A percentile compares a stretch with the other conserved stretches of the same genome.
Evolutionary conservation across 768 basidiomycete genomes (phyloP).

Genomic region (Lactifluus hygrophoroides): DNA sequence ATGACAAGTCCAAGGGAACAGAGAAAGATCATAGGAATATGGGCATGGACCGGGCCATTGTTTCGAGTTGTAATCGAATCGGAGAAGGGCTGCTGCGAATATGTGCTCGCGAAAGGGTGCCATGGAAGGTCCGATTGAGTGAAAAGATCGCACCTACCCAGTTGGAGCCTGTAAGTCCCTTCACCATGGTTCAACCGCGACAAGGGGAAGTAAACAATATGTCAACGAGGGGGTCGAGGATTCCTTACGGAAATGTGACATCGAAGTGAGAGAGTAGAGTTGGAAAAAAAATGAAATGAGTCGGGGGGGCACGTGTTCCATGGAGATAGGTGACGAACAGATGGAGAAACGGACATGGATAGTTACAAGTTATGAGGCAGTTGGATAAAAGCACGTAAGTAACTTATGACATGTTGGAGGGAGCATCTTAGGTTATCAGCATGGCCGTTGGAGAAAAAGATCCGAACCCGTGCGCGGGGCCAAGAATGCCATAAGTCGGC

Average conservation of each 20-base stretch:
- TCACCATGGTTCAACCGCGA: not conserved
- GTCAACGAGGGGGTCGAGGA: not conserved
- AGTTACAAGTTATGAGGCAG: not conserved
- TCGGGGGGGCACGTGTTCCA: not conserved
- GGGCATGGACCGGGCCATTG: not conserved
- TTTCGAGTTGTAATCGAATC: not conserved
- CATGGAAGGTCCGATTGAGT: not conserved
- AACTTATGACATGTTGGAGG: constrained; percentile 5
- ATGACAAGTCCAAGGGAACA: not conserved
- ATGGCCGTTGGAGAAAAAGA: not conserved
- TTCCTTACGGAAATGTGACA: not conserved
- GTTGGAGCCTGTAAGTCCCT: not conserved
- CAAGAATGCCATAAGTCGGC: constrained; percentile 6
- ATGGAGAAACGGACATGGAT: not conserved
- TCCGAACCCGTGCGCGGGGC: not conserved
- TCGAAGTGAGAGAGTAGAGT: not conserved
- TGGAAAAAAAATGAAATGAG: constrained; percentile 14
- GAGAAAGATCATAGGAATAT: not conserved
- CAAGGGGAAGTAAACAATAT: not conserved
- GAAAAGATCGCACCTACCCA: not conserved
- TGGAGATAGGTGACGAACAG: not conserved
- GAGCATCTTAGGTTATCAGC: not conserved
- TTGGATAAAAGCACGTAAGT: constrained; percentile 5
- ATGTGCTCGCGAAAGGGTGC: not conserved
- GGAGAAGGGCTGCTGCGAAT: not conserved